These are phyloP conservation scores for Mortierella alpina DNA, from an alignment of 192 early-diverging fungal genomes.

Conservation along the genomic window DNA sequence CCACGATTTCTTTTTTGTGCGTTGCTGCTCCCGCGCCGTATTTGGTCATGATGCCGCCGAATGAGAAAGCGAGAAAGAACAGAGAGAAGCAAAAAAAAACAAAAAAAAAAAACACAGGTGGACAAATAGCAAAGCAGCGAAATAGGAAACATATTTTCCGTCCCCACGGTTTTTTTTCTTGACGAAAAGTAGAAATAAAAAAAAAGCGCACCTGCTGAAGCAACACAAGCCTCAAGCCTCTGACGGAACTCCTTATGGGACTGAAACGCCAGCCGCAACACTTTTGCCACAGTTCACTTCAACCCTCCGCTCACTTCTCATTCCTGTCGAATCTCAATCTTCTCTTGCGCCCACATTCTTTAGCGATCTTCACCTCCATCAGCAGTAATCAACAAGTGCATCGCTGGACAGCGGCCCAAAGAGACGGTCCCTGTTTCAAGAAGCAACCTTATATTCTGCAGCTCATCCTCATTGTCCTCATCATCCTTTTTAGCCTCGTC, in stretches of 20 bases:
- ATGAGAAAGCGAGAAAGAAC: no score
- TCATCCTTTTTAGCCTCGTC: neutral
- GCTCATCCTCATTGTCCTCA: neutral
- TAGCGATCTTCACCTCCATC: neutral
- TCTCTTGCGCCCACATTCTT: neutral
- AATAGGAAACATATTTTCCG: neutral
- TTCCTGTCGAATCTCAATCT: conserved; percentile 5
- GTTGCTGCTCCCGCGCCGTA: neutral
- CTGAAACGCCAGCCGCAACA: no score
- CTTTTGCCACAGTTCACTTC: no score
- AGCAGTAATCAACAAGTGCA: neutral
- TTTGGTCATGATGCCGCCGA: neutral
- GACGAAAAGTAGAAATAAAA: conserved; percentile 2
- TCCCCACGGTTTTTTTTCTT: neutral
- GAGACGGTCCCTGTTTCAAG: neutral
- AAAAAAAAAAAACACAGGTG: neutral
- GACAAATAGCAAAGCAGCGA: neutral
- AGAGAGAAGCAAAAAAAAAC: neutral
- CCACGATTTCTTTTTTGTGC: neutral
- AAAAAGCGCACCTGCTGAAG: neutral
- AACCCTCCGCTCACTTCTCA: no score
- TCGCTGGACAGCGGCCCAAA: neutral
- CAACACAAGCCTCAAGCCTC: neutral
- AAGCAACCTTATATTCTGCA: neutral
- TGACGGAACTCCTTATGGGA: no score